These are phyloP conservation scores for Venturia asperata DNA, from an alignment of 2,329 filamentous ascomycete genomes.

Conservation along the genomic window DNA sequence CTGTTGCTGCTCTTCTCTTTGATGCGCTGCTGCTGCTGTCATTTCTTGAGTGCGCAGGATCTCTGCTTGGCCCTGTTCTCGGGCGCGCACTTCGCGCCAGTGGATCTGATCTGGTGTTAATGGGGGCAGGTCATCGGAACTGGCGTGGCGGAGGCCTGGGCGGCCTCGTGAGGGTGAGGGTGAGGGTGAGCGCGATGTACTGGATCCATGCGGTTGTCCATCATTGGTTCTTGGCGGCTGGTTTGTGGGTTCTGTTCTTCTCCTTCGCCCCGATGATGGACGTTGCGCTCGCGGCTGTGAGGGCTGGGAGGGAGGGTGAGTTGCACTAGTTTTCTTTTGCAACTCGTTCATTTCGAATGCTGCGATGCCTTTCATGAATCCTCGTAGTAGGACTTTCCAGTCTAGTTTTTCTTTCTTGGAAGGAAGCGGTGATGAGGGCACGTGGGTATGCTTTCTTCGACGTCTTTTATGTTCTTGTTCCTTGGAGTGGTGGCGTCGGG, in stretches of 20 bases:
- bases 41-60: background rate
- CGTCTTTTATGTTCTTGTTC: background rate
- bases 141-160: background rate
- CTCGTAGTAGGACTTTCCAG: background rate
- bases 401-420: background rate
- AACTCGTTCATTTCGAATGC: background rate
- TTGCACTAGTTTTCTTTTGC: background rate
- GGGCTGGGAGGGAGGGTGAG: background rate
- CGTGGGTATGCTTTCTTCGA: background rate
- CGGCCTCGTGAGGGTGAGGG: background rate
- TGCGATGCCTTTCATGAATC: background rate
- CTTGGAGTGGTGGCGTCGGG: background rate
- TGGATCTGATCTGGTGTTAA: background rate
- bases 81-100: conserved; percentile 9
- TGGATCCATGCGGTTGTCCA: background rate
- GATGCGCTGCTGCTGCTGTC: background rate
- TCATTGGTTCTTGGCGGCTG: background rate
- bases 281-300: background rate
- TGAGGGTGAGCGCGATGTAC: background rate
- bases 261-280: background rate
- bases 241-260: background rate
- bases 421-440: background rate
- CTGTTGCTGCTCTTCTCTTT: background rate
- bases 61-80: conserved; percentile 9
- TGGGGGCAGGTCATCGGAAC: background rate